Conservation (phyloP, 805 yeast species). For the Candida corydali region DNA sequence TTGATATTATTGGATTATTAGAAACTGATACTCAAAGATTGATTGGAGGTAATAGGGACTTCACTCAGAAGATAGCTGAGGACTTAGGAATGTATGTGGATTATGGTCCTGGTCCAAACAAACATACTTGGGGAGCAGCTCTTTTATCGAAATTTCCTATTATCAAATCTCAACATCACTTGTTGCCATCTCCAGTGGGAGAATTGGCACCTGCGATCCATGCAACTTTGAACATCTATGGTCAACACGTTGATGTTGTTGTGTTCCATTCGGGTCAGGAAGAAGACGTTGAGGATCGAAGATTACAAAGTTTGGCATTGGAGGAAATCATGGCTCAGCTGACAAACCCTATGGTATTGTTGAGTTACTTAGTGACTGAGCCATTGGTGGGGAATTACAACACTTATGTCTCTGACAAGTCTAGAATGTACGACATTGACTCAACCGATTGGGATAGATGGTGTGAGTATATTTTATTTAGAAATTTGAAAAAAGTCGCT, state of each 20-base stretch:
- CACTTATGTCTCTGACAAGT: constrained; percentile 77
- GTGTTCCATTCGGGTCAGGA: constrained; percentile 99
- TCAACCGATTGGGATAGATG: constrained; percentile 94
- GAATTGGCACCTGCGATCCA: constrained; percentile 98
- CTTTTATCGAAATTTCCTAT: constrained; percentile 93
- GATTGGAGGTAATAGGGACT: constrained; percentile 92
- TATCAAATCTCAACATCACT: constrained; percentile 80
- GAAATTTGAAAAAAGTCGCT: constrained; percentile 80
- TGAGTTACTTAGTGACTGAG: constrained; percentile 86
- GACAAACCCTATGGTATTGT: constrained; percentile 77
- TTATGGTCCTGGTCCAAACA: constrained; percentile 96
- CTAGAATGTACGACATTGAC: constrained; percentile 92
- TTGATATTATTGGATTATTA: constrained; percentile 85
- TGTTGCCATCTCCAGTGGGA: constrained; percentile 95
- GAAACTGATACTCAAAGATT: constrained; percentile 93
- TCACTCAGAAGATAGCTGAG: constrained; percentile 87
- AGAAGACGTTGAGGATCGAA: constrained; percentile 91
- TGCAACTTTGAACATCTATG: constrained; percentile 90
- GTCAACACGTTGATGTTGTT: constrained; percentile 81
- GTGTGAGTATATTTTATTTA: constrained; percentile 95
- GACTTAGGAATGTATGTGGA: constrained; percentile 93
- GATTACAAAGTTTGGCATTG: constrained; percentile 75
- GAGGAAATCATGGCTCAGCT: constrained; percentile 77
- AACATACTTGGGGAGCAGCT: constrained; percentile 98
- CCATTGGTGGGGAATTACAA: constrained; percentile 89